Evolutionary conservation across 805 yeast species (phyloP), one percentile per base, ranked within the genome.

Genomic region (Sugiyamaella boreocaroliniensis): DNA sequence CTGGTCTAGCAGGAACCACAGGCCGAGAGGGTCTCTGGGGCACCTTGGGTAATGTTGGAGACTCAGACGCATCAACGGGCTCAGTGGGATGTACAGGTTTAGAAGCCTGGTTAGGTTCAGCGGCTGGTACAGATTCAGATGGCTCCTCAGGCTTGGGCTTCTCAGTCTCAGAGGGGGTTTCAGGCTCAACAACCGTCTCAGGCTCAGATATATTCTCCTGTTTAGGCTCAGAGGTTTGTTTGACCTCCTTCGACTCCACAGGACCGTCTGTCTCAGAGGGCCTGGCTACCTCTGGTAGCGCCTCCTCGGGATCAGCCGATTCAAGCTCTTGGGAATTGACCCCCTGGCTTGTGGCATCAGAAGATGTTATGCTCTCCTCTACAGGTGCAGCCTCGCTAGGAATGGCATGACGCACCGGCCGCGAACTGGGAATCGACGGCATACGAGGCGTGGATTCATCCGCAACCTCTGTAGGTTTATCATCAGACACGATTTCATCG

Each of bases 1-100:
- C 42, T 9, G 58, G 53, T 43, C 59, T 40, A 10, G 40, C 29
- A 16, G 55, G 55, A 20, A 51, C 47, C 43, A 45, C 47, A 40
- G 54, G 52, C 45, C 26, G 44, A 15, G 26, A 18, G 12, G 26
- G 44, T 18, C 10, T 42, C 22, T 5, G 26, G 12, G 19, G 20
- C 9, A 42, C n/a, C 26, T 42, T 11, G 19, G 26, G 44, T 40
- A 14, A 2, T 8, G 19, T 14, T 18, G 26, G 20, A 20, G 26
- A 18, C 44, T 40, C 19, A n/a, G n/a, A n/a, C n/a, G n/a, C n/a
- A n/a, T n/a, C n/a, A 19, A 40, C 11, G 37, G 37, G 37, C 37
- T 10, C n/a, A 9, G 37, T 9, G 37, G 37, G 12, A 32, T 9
- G 37, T 9, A 4, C 37, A 32, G 43, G 43, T 32, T 10, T 14